phyloP scores from a whole-genome alignment of 2,329 filamentous ascomycete genomes.

The Mollisiaceae sp. region DNA sequence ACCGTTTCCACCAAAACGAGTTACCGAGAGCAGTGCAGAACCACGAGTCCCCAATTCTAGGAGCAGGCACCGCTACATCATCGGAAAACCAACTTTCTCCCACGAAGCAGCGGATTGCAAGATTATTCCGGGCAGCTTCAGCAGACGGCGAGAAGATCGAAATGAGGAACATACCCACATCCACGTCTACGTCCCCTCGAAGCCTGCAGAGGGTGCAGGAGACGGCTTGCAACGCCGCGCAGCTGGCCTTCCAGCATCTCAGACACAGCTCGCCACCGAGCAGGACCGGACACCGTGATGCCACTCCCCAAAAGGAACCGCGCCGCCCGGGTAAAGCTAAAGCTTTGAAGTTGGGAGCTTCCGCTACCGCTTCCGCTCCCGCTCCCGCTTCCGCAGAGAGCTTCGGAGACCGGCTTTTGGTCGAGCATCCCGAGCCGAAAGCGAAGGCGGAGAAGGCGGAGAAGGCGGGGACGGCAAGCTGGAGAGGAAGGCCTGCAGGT shows the following conservation, averaged over 20 bases:
- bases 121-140: conserved; percentile 32
- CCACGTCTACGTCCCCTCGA: conserved; percentile 41
- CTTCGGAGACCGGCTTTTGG: conserved; percentile 18
- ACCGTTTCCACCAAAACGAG: conserved; percentile 21
- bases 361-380: not conserved
- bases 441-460: conserved; percentile 20
- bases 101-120: conserved; percentile 28
- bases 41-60: conserved; percentile 22
- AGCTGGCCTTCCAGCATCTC: conserved; percentile 63
- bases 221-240: conserved; percentile 70
- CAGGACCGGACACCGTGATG: not conserved
- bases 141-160: conserved; percentile 23
- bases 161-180: conserved; percentile 41
- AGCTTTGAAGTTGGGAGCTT: not conserved
- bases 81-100: conserved; percentile 33
- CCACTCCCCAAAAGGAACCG: not conserved
- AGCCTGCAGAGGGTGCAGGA: conserved; percentile 19
- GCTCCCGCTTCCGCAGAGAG: not conserved
- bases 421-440: conserved; percentile 22
- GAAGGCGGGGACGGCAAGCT: conserved; percentile 9
- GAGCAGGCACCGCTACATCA: conserved; percentile 36
- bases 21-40: conserved; percentile 27
- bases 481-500: not conserved
- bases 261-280: conserved; percentile 25
- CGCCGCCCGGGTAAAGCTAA: too few relatives aligned